Conservation (phyloP, 495 filamentous ascomycete genomes). For the Venustampulla echinocandica region DNA sequence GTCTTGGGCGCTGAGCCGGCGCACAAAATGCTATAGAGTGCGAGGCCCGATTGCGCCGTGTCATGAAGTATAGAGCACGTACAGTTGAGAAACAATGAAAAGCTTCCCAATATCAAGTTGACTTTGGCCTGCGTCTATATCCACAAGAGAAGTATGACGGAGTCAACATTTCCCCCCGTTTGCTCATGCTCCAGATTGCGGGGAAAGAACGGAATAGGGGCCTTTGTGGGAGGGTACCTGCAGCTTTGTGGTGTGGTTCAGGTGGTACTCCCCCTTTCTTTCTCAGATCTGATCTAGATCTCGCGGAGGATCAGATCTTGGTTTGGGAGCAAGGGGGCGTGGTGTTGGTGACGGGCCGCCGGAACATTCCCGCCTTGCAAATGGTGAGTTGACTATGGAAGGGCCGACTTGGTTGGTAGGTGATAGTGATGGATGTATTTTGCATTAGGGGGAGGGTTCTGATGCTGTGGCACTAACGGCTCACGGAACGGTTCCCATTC, state of each 20-base stretch:
- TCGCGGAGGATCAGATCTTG: not conserved
- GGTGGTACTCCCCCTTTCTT: not conserved
- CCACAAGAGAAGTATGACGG: not conserved
- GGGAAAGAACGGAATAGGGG: not conserved
- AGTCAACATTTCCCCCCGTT: not conserved
- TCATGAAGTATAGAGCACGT: not conserved
- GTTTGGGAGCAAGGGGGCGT: not conserved
- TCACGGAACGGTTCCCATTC: no score
- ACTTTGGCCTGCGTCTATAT: not conserved
- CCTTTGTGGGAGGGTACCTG: not conserved
- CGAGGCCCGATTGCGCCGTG: not conserved
- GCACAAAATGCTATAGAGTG: not conserved
- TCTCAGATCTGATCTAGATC: not conserved
- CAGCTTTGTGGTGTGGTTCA: not conserved
- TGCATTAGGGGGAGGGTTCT: no score
- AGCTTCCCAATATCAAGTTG: not conserved
- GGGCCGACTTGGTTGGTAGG: not conserved
- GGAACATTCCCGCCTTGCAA: not conserved
- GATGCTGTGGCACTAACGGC: no score
- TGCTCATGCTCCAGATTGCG: not conserved
- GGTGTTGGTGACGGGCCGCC: not conserved
- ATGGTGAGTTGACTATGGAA: not conserved
- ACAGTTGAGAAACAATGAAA: not conserved
- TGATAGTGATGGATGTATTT: no score
- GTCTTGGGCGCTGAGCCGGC: not conserved